Evolutionary conservation across 78 protist species (phyloP), one percentile per base, ranked within the genome.

Genomic region (Guillardia theta): DNA sequence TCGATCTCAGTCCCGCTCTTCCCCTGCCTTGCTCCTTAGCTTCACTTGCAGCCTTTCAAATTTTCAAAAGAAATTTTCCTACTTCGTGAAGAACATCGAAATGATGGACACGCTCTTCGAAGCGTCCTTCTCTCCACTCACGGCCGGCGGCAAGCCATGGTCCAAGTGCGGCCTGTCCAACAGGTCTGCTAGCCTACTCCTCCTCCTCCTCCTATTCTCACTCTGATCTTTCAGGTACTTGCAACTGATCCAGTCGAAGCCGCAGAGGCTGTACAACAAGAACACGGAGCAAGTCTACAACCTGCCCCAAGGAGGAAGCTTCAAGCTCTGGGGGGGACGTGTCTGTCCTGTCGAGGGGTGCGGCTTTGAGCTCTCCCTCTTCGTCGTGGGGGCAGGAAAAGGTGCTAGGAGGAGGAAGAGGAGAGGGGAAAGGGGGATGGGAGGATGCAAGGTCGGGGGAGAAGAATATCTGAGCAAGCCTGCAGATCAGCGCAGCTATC

Each of bases 61-160:
- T 50, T 50, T 50, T 10, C 58, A 19, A 19, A 10, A 50, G 58
- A 15, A 19, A 15, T 50, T 50, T 50, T 50, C 58, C 15, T 70
- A 70, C 41, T 70, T 70, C 36, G 83, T 70, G n/a, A 70, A 70
- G 83, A 70, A 70, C 41, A 70, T 70, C 83, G 45, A 70, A 24
- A 70, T 24, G 41, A 70, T 70, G 83, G 83, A 70, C 83, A 70
- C 83, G n/a, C 83, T 70, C 46, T 70, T 70, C 83, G 83, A 70
- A 43, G 83, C 83, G 10, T 70, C 45, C 41, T 70, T 70, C 83
- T 70, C 83, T 36, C 83, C 83, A 4, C 83, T 70, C 41, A 70
- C 83, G 27, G 83, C 83, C 33, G 83, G 83, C 6, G 83, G 83
- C 41, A 70, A 70, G 83, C 83, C 83, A 6, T 70, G 83, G 83